A percentile compares a stretch with the other conserved stretches of the same genome.
phyloP scores from a whole-genome alignment of 176 grass and related monocot genomes.

The maize (Zea mays) region Zm-B73-REFERENCE-NAM-5.0 NC_050097.1:77256001-77256500 shows the following conservation, averaged over 20 bases:
- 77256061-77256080: constrained; percentile 72
- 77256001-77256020: no score
- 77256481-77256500: constrained; percentile 95
- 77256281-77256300: neutral
- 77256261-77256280: constrained; percentile 24
- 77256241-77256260: neutral
- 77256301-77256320: constrained; percentile 3
- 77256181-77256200: constrained; percentile 18
- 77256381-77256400: neutral
- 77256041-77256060: constrained; percentile 12
- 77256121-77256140: constrained; percentile 60
- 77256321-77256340: no score
- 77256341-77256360: neutral
- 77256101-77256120: constrained; percentile 71
- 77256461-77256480: constrained; percentile 95
- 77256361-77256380: neutral
- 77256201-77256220: neutral
- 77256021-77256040: neutral
- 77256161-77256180: constrained; percentile 56
- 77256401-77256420: neutral
- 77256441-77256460: constrained; percentile 55
- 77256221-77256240: constrained; percentile 6
- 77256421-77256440: constrained; percentile 16
- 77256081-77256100: constrained; percentile 66
- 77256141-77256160: constrained; percentile 81